A percentile compares a stretch with the other conserved stretches of the same genome.
Evolutionary conservation across 192 early-diverging fungal genomes (phyloP).

Genomic region (Podila epigama): DNA sequence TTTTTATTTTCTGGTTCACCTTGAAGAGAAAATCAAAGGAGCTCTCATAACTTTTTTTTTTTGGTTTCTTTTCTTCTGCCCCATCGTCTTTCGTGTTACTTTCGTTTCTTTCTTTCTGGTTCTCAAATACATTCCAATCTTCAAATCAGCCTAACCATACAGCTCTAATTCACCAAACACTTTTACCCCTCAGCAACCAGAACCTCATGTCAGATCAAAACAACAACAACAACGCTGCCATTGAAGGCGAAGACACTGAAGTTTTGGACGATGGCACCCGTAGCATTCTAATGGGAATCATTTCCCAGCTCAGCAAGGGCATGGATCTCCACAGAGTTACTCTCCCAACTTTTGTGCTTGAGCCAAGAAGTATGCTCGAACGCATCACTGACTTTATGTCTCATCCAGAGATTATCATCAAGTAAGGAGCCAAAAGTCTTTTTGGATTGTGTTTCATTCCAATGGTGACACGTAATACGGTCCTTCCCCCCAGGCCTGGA

Average conservation of each 20-base stretch:
- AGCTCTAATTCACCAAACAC: no score
- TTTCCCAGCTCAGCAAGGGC: constrained; percentile 86
- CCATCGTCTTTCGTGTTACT: no score
- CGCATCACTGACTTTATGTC: constrained; percentile 97
- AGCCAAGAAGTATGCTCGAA: constrained; percentile 93
- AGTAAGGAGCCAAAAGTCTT: constrained; percentile 54
- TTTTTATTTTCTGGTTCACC: no score
- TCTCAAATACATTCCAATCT: no score
- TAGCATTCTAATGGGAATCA: constrained; percentile 87
- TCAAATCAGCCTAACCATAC: no score
- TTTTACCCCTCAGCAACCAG: no score
- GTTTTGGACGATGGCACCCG: constrained; percentile 83
- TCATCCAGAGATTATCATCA: constrained; percentile 81
- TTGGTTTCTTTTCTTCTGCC: no score
- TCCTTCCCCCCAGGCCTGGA: no score
- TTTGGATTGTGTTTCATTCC: not conserved
- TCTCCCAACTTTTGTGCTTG: constrained; percentile 95
- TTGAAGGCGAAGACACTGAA: constrained; percentile 67
- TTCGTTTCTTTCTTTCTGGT: no score
- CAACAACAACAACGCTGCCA: constrained; percentile 2
- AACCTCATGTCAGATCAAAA: not conserved
- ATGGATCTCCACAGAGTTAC: constrained; percentile 93
- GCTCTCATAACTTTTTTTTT: no score
- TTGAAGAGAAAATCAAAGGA: no score
- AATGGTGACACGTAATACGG: no score